Conservation (phyloP, 2,329 filamentous ascomycete species). For the Penicillium sp. region DNA sequence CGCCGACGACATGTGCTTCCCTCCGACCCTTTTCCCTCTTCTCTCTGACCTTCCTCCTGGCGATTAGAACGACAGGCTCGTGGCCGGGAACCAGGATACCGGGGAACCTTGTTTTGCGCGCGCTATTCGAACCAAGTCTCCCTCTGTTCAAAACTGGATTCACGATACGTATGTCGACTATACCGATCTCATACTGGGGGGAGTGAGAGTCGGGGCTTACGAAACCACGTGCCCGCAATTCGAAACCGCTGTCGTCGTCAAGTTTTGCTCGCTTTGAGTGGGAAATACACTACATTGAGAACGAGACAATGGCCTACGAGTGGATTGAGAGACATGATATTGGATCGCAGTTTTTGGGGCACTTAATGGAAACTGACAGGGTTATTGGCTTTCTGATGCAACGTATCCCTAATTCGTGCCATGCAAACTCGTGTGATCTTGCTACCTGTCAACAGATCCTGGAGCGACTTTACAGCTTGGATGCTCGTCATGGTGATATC, state of each 20-base stretch:
- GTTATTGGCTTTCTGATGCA: slow-evolving; percentile 49
- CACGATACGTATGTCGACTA: slow-evolving; percentile 31
- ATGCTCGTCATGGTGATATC: slow-evolving; percentile 33
- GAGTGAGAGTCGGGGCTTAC: slow-evolving; percentile 32
- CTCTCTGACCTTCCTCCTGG: slow-evolving; percentile 24
- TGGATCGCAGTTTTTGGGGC: slow-evolving; percentile 45
- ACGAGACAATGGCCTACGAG: slow-evolving; percentile 45
- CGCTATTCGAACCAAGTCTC: slow-evolving; percentile 25
- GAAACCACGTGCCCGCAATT: slow-evolving; percentile 26
- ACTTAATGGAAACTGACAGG: slow-evolving; percentile 44
- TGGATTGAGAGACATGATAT: slow-evolving; percentile 42
- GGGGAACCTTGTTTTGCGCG: slow-evolving; percentile 29
- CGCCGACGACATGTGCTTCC: slow-evolving; percentile 36
- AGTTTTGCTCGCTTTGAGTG: slow-evolving; percentile 47
- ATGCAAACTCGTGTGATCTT: slow-evolving; percentile 30
- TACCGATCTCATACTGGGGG: slow-evolving; percentile 23
- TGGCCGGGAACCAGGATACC: slow-evolving; percentile 23
- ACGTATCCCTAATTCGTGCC: slow-evolving; percentile 28
- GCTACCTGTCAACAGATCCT: slow-evolving; percentile 26
- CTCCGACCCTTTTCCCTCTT: slow-evolving; percentile 30
- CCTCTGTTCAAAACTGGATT: slow-evolving; percentile 23
- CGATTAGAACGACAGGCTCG: slow-evolving; percentile 39
- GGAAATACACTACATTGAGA: slow-evolving; percentile 43
- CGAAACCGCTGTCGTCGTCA: slow-evolving; percentile 33
- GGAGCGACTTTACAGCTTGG: slow-evolving; percentile 31